Conservation (phyloP, 768 basidiomycete species). For the Suillus variegatus region DNA sequence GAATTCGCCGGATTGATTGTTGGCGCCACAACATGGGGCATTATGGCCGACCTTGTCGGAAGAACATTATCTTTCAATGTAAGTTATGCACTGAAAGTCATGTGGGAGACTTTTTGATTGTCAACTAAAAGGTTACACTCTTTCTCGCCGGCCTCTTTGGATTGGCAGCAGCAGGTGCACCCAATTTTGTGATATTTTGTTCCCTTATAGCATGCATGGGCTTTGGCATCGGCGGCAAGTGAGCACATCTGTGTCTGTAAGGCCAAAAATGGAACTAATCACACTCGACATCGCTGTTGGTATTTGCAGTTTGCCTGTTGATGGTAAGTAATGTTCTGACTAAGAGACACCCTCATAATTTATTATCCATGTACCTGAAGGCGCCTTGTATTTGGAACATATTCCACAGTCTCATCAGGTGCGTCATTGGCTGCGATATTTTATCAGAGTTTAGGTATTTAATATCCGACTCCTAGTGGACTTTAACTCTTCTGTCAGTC, state of each 20-base stretch:
- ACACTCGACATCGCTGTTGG: constrained; percentile 3
- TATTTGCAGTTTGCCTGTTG: constrained; percentile 41
- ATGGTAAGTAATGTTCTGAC: constrained; percentile 36
- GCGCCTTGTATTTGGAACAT: constrained; percentile 47
- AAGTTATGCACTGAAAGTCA: background rate
- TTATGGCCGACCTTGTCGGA: constrained; percentile 51
- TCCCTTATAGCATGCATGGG: constrained; percentile 48
- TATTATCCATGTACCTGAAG: constrained; percentile 30
- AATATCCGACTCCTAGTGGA: constrained; percentile 37
- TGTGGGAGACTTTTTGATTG: background rate
- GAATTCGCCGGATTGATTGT: constrained; percentile 51
- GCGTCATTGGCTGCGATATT: constrained; percentile 5
- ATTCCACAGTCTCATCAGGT: constrained; percentile 44
- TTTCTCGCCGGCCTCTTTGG: constrained; percentile 49
- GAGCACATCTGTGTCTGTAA: constrained; percentile 22
- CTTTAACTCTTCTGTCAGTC: constrained; percentile 54
- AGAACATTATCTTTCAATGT: constrained; percentile 47
- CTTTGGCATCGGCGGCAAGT: constrained; percentile 55
- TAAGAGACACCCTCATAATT: background rate
- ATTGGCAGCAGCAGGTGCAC: constrained; percentile 46
- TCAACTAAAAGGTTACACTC: constrained; percentile 29
- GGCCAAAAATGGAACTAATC: constrained; percentile 23
- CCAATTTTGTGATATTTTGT: constrained; percentile 47
- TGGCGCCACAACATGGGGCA: constrained; percentile 50
- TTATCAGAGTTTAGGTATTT: constrained; percentile 5